Conservation (phyloP, 495 filamentous ascomycete genomes). For the Penicillium fimorum region DNA sequence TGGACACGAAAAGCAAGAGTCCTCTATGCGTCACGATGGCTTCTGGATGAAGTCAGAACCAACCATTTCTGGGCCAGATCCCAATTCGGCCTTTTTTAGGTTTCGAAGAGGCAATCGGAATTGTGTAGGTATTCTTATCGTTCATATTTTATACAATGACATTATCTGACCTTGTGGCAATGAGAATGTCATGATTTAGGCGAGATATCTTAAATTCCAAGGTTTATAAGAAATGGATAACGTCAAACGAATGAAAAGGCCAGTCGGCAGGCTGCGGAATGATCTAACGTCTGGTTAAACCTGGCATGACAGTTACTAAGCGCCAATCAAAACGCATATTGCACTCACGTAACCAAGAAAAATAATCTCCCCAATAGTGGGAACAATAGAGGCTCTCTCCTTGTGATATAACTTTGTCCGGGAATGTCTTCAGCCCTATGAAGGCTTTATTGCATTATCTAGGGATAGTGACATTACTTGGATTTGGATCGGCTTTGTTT, state of each 20-base stretch:
- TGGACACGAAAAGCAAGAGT: too few species aligned
- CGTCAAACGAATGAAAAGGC: not conserved
- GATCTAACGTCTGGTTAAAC: not conserved
- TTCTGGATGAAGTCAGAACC: constrained; percentile 29
- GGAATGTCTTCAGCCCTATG: constrained; percentile 14
- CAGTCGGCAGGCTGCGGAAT: constrained; percentile 16
- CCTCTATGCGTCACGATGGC: constrained; percentile 38
- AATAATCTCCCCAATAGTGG: constrained; percentile 13
- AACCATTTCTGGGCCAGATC: constrained; percentile 1
- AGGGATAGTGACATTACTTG: not conserved
- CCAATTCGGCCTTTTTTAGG: not conserved
- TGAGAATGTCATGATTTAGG: constrained; percentile 1
- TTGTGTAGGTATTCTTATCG: too few species aligned
- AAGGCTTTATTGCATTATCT: not conserved
- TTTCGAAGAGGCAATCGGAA: not conserved
- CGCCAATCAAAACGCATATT: constrained; percentile 9
- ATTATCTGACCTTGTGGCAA: not conserved
- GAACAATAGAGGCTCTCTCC: too few species aligned
- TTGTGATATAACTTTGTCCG: too few species aligned
- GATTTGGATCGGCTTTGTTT: not conserved
- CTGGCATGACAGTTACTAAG: not conserved
- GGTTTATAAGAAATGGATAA: not conserved
- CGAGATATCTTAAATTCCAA: not conserved
- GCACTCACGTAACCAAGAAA: constrained; percentile 11
- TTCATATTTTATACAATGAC: not conserved